Percentiles rank a stretch among this genome's conserved stretches.
Evolutionary conservation across 2,329 filamentous ascomycete genomes (phyloP).

Genomic region (Pyricularia sp.): DNA sequence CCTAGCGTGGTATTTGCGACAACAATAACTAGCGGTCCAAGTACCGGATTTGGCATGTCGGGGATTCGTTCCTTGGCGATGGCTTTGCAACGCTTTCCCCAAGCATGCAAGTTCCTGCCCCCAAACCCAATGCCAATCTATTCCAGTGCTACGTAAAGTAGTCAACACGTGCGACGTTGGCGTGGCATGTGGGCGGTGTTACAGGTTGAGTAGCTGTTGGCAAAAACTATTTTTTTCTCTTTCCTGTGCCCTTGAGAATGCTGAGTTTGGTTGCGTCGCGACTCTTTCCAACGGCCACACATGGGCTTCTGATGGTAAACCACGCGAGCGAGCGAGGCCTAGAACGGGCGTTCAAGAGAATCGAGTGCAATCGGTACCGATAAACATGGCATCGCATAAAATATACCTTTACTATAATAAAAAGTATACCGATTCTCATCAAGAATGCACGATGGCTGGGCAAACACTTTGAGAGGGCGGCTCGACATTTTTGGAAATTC

Average conservation of each 20-base stretch:
- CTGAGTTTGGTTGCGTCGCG: background rate
- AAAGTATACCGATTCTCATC: background rate
- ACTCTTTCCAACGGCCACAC: background rate
- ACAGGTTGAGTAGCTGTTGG: background rate
- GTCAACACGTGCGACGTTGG: background rate
- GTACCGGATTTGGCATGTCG: background rate
- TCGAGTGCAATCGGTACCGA: too few relatives aligned
- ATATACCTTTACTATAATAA: background rate
- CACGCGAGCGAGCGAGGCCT: background rate
- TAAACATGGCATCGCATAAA: background rate
- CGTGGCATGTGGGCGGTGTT: background rate
- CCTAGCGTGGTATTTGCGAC: background rate
- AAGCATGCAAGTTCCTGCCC: background rate
- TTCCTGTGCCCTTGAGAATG: background rate
- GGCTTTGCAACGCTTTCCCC: background rate
- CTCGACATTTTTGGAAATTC: background rate
- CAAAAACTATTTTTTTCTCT: background rate
- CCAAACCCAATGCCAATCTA: background rate
- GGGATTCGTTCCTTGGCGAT: background rate
- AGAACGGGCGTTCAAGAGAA: background rate
- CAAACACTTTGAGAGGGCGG: background rate
- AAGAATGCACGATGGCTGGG: background rate
- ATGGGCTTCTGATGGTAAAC: too few relatives aligned
- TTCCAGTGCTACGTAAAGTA: background rate
- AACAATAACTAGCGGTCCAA: background rate